Conservation (phyloP, 2,329 filamentous ascomycete genomes). For the Phialophora chinensis region DNA sequence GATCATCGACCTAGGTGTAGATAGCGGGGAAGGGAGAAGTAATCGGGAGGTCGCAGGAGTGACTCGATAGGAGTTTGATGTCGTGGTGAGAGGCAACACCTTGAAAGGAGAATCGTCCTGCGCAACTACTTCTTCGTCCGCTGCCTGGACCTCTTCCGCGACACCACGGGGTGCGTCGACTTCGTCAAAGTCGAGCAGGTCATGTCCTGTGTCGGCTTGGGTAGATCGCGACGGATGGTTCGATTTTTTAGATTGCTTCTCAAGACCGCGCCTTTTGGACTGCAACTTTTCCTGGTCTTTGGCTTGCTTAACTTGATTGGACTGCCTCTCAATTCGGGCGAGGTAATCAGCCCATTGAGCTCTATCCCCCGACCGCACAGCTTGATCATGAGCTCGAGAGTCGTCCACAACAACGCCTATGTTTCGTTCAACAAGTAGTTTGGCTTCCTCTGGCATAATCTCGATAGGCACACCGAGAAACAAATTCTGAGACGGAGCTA, state of each 20-base stretch:
- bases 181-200: slow-evolving; percentile 25
- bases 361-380: slow-evolving; percentile 64
- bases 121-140: slow-evolving; percentile 4
- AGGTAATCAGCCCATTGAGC: slow-evolving; percentile 68
- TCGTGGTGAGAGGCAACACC: slow-evolving; percentile 6
- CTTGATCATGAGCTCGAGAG: slow-evolving; percentile 69
- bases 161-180: slow-evolving; percentile 21
- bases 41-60: slow-evolving; percentile 59
- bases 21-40: slow-evolving; percentile 48
- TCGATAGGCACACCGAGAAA: slow-evolving; percentile 89
- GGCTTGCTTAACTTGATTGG: slow-evolving; percentile 56
- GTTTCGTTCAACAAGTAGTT: slow-evolving; percentile 76
- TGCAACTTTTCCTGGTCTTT: slow-evolving; percentile 56
- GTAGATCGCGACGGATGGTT: slow-evolving; percentile 34
- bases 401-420: slow-evolving; percentile 84
- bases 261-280: slow-evolving; percentile 57
- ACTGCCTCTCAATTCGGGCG: slow-evolving; percentile 60
- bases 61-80: slow-evolving; percentile 41
- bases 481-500: slow-evolving; percentile 92
- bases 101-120: slow-evolving; percentile 15
- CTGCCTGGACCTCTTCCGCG: slow-evolving; percentile 10
- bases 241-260: slow-evolving; percentile 53
- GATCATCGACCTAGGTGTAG: slow-evolving; percentile 37
- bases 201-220: background rate
- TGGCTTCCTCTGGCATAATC: slow-evolving; percentile 87